Evolutionary conservation across 2,329 filamentous ascomycete genomes (phyloP), one percentile per base, ranked within the genome.

Genomic region (Fusarium circinatum): DNA sequence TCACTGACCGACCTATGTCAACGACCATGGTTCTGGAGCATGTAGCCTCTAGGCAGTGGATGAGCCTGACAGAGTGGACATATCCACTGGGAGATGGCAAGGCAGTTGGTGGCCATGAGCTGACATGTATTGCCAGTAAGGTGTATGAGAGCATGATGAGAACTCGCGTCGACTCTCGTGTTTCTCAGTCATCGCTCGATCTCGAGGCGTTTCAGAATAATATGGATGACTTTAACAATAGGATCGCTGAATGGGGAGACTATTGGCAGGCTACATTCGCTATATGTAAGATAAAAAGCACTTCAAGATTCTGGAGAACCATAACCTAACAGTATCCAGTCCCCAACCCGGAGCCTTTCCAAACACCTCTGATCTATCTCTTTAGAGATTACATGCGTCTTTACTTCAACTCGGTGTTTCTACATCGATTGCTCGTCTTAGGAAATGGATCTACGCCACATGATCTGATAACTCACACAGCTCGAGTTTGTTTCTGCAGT

Each of bases 401-500:
- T 1, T 48, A 65, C 17, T 65, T 42, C 17, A 65, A 65, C 22
- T 36, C 26, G 1, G n/a, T 45, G 2, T 22, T 41, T 6, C 28
- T 65, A 0, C 28, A 63, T 32, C 18, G 49, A 14, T 24, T 48
- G 11, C 8, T 56, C 8, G 5, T 9, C 8, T 65, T 24, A 5
- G 60, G 10, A 5, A 12, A 10, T 3, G 26, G 34, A 10, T 3
- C 28, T 10, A 14, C 11, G 2, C 20, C 18, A 2, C 7, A 15
- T 5, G 58, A 45, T 8, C 24, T 39, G 5, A 45, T 39, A 18
- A 20, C 18, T 0, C 58, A 51, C 6, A 54, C 58, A 6, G 30
- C 36, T 20, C n/a, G 44, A 5, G 2, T 65, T 1, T 65, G 63
- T n/a, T 64, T n/a, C 13, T 65, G 34, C 6, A 65, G 60, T 20